These are phyloP conservation scores for Lindgomyces ingoldianus DNA, from an alignment of 495 filamentous ascomycete genomes.

Conservation along the genomic window DNA sequence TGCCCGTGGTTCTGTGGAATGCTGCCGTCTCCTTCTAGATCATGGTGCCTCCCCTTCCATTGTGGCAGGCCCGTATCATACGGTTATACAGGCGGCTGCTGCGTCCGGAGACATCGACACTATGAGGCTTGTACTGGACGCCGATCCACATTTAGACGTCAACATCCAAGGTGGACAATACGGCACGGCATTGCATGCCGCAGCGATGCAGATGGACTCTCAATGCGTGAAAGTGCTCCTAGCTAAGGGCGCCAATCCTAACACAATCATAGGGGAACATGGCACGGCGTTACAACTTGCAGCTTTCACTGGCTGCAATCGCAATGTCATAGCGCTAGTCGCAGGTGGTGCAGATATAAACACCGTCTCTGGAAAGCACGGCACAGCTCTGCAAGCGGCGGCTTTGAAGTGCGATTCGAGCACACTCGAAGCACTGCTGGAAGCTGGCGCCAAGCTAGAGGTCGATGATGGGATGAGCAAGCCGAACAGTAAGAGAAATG, in stretches of 20 bases:
- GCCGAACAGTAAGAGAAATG: no score
- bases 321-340: neutral
- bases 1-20: neutral
- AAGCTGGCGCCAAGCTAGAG: no score
- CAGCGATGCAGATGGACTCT: neutral
- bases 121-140: slow-evolving; percentile 12
- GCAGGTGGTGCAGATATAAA: slow-evolving; percentile 8
- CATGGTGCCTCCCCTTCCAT: slow-evolving; percentile 34
- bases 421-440: no score
- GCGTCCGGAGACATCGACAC: neutral
- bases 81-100: slow-evolving; percentile 24
- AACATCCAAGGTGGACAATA: slow-evolving; percentile 13
- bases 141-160: slow-evolving; percentile 10
- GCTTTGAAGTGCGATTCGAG: no score
- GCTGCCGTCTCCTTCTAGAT: slow-evolving; percentile 27
- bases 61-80: slow-evolving; percentile 11
- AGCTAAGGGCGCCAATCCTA: slow-evolving; percentile 1
- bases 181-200: slow-evolving; percentile 26
- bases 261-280: neutral
- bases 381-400: slow-evolving; percentile 26
- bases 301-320: no score
- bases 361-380: neutral
- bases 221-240: slow-evolving; percentile 8
- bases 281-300: slow-evolving; percentile 11
- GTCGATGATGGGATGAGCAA: no score